Percentiles rank a stretch among this genome's conserved stretches.
Conservation (phyloP, 352 stramenopile genomes). For the Phytophthora melonis region DNA sequence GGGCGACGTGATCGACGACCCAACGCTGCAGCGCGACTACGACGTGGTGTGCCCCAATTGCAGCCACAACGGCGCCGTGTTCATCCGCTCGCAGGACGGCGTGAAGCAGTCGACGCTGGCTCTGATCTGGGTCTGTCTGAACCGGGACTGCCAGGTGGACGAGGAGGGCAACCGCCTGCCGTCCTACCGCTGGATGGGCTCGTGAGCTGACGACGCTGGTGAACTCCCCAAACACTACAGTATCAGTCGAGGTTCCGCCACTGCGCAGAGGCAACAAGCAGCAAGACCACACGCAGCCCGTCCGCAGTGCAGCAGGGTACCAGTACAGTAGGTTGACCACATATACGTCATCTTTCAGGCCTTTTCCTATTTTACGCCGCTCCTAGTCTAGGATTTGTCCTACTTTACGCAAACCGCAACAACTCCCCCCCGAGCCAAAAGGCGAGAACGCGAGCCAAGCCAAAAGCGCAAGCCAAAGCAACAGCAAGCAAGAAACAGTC, state of each 20-base stretch:
- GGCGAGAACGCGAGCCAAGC: conserved; percentile 17
- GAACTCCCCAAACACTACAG: no score
- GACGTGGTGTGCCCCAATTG: conserved; percentile 88
- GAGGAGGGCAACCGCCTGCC: conserved; percentile 86
- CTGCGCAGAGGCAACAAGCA: no score
- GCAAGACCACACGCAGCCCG: no score
- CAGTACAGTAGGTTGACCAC: conserved; percentile 3
- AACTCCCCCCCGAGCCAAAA: conserved; percentile 37
- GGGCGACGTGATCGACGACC: conserved; percentile 89
- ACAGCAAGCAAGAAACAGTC: conserved; percentile 12
- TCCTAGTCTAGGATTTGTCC: conserved; percentile 7
- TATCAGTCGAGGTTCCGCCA: no score
- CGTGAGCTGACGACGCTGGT: conserved; percentile 7
- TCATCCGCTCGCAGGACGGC: conserved; percentile 90
- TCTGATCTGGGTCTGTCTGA: conserved; percentile 91
- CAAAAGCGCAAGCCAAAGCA: background rate
- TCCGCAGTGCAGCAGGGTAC: background rate
- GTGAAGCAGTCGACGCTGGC: conserved; percentile 89
- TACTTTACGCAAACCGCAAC: conserved; percentile 12
- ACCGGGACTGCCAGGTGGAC: conserved; percentile 88
- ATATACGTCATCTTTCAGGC: conserved; percentile 1
- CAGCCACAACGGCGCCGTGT: conserved; percentile 80
- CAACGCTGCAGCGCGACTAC: conserved; percentile 89
- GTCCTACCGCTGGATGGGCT: conserved; percentile 90
- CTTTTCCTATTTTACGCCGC: background rate